A percentile compares a stretch with the other conserved stretches of the same genome.
phyloP scores from a whole-genome alignment of 768 basidiomycete species.

The Fomitopsis serialis region DNA sequence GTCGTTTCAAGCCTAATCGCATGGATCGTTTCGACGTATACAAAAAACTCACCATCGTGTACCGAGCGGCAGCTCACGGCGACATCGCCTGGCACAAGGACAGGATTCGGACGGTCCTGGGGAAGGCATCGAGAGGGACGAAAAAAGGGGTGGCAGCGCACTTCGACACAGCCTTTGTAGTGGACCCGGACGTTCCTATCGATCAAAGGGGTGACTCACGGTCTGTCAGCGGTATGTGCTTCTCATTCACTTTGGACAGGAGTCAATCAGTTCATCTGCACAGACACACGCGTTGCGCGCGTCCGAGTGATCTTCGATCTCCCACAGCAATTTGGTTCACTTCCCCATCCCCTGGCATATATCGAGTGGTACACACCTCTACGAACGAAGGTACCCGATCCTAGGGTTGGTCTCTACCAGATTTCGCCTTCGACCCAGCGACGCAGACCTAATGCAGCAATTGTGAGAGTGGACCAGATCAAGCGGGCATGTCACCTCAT shows the following conservation, averaged over 20 bases:
- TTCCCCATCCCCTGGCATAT: conserved; percentile 19
- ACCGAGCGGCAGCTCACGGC: not conserved
- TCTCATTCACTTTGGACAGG: not conserved
- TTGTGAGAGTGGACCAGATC: not conserved
- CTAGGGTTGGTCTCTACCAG: not conserved
- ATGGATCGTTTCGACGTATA: not conserved
- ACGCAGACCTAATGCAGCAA: not conserved
- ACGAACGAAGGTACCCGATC: not conserved
- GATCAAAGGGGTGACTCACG: not conserved
- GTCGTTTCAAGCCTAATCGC: not conserved
- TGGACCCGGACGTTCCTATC: not conserved
- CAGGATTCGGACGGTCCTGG: not conserved
- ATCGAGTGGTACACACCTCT: conserved; percentile 24
- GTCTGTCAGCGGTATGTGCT: not conserved
- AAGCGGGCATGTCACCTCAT: conserved; percentile 1
- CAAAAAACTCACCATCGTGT: not conserved
- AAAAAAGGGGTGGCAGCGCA: not conserved
- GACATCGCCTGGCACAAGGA: not conserved
- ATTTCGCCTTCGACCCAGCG: not conserved
- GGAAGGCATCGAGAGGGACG: not conserved
- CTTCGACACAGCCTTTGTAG: not conserved
- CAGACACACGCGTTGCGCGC: conserved; percentile 21
- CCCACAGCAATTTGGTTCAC: conserved; percentile 7
- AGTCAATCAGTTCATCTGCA: not conserved
- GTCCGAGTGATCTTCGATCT: conserved; percentile 23